Conservation (phyloP, 2,329 filamentous ascomycete species). For the Chaetomiaceae sp. region DNA sequence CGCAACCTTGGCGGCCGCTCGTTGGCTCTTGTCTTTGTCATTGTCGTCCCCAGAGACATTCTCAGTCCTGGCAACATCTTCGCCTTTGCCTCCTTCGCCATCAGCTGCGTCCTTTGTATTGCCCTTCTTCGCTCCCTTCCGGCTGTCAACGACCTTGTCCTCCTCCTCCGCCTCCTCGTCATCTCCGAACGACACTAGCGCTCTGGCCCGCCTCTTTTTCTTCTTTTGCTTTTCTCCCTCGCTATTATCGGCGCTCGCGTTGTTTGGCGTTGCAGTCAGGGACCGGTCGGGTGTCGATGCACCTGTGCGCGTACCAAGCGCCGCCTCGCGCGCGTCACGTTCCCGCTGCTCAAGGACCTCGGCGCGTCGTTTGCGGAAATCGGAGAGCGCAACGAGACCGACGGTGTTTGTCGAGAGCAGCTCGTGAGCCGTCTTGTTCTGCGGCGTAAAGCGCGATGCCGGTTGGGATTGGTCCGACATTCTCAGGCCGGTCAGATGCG, state of each 20-base stretch:
- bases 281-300: slow-evolving; percentile 48
- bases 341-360: slow-evolving; percentile 91
- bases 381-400: slow-evolving; percentile 83
- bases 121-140: slow-evolving; percentile 32
- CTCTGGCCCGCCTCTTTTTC: slow-evolving; percentile 42
- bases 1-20: slow-evolving; percentile 45
- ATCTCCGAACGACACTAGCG: slow-evolving; percentile 57
- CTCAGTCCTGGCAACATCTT: slow-evolving; percentile 1
- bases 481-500: neutral
- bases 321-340: slow-evolving; percentile 66
- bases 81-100: slow-evolving; percentile 19
- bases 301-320: slow-evolving; percentile 36
- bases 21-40: slow-evolving; percentile 27
- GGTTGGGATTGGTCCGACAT: slow-evolving; percentile 40
- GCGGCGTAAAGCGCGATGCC: slow-evolving; percentile 64
- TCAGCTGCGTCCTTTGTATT: slow-evolving; percentile 21
- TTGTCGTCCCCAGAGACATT: slow-evolving; percentile 24
- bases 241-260: slow-evolving; percentile 22
- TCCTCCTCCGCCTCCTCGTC: slow-evolving; percentile 64
- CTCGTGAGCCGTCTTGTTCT: slow-evolving; percentile 73
- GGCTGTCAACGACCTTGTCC: slow-evolving; percentile 27
- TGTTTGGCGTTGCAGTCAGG: slow-evolving; percentile 41
- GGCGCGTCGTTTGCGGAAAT: slow-evolving; percentile 92
- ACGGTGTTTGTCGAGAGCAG: slow-evolving; percentile 81
- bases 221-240: slow-evolving; percentile 31